These are phyloP conservation scores for Apiospora saccharicola DNA, from an alignment of 2,329 filamentous ascomycete genomes.

Conservation along the genomic window DNA sequence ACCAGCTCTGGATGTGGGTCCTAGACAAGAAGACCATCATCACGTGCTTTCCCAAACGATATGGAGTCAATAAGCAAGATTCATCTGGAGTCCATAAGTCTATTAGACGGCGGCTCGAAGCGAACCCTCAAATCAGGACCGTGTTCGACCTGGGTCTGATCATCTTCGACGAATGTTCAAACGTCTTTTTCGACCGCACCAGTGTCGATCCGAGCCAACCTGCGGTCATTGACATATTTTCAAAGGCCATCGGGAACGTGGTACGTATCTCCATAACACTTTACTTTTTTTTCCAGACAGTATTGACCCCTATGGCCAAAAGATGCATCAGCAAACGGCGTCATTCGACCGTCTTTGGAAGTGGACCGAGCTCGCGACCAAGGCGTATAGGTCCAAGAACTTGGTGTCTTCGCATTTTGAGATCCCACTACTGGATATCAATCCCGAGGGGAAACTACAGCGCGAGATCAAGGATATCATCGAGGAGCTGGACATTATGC, in stretches of 20 bases:
- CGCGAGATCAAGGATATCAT: constrained; percentile 55
- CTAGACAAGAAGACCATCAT: constrained; percentile 48
- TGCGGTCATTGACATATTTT: constrained; percentile 50
- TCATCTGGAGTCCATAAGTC: constrained; percentile 50
- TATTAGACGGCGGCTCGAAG: constrained; percentile 41
- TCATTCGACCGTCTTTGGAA: constrained; percentile 49
- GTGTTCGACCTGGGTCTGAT: constrained; percentile 51
- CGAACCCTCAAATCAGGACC: constrained; percentile 41
- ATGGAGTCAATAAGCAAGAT: constrained; percentile 50
- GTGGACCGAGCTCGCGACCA: constrained; percentile 40
- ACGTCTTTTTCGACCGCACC: constrained; percentile 49
- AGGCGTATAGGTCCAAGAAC: constrained; percentile 33
- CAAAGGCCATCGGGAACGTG: constrained; percentile 49
- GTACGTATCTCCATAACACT: constrained; percentile 41
- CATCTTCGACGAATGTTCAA: constrained; percentile 51
- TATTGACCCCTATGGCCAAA: not conserved
- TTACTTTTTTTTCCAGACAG: too few relatives aligned
- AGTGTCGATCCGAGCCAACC: constrained; percentile 43
- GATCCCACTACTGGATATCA: constrained; percentile 49
- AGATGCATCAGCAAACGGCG: constrained; percentile 49
- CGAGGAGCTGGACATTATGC: constrained; percentile 57
- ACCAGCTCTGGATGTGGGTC: constrained; percentile 55
- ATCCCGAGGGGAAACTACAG: constrained; percentile 50
- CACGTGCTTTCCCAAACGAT: constrained; percentile 50
- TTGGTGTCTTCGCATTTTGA: constrained; percentile 37